Conservation (phyloP, 2,329 filamentous ascomycete species). For the Fusarium sp. region DNA sequence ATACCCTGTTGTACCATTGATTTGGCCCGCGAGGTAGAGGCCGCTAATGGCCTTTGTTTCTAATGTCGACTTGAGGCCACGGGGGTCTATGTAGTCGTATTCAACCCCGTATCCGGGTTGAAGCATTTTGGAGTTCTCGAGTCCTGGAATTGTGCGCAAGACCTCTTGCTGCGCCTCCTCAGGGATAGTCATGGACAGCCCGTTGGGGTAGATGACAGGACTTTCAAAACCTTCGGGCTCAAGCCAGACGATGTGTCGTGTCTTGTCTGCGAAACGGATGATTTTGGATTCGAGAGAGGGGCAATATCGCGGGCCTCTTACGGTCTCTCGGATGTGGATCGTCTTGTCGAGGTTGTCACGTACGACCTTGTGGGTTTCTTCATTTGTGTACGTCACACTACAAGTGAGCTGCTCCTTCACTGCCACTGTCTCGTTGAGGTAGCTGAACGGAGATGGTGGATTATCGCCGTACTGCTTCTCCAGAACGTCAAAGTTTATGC, state of each 20-base stretch:
- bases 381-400: constrained; percentile 89
- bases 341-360: constrained; percentile 93
- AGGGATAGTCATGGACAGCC: constrained; percentile 96
- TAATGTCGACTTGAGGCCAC: constrained; percentile 86
- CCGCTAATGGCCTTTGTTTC: constrained; percentile 94
- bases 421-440: constrained; percentile 81
- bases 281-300: constrained; percentile 96
- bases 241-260: constrained; percentile 91
- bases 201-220: constrained; percentile 94
- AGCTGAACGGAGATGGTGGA: constrained; percentile 91
- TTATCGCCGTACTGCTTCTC: constrained; percentile 85
- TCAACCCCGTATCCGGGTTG: constrained; percentile 97
- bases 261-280: constrained; percentile 85
- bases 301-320: constrained; percentile 94
- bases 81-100: constrained; percentile 97
- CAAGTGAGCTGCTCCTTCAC: constrained; percentile 88
- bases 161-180: constrained; percentile 86
- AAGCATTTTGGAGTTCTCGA: constrained; percentile 91
- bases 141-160: constrained; percentile 86
- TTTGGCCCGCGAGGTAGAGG: constrained; percentile 93
- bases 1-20: constrained; percentile 98
- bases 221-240: constrained; percentile 95
- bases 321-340: constrained; percentile 94
- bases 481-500: constrained; percentile 82
- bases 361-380: constrained; percentile 84